Base-by-base conservation (phyloP, 2,329 filamentous ascomycete genomes). In the Fusarium tanahbumbuense region DNA sequence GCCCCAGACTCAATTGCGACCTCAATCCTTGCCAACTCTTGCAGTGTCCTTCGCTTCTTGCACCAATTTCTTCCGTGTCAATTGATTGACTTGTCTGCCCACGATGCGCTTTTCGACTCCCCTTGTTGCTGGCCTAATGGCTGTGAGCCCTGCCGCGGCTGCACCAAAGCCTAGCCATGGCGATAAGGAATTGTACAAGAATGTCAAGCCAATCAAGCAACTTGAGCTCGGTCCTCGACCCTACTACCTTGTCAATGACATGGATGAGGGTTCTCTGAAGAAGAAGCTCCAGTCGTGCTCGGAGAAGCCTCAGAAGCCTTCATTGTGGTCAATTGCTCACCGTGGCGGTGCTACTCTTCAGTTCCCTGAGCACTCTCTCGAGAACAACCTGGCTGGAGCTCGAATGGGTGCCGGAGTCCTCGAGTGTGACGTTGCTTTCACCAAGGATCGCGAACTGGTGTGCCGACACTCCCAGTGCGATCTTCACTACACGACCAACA, bases 401-500 rank as follows among this genome's bases (percentile, higher is more conserved):
- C 83, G 89, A 22, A 91, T 91, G 89, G 89, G 89, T 30, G 87
- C 89, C 8, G 89, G 89, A 44, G 83, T 91, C 45, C 84, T 90
- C 54, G 89, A 92, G 79, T 92, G 89, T 78, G 89, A 92, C 76
- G 89, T 91, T 18, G 83, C 87, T 37, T 91, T 92, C 79, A 91
- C 89, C 62, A 84, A 82, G 68, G 89, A 92, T 77, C 83, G 84
- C 30, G 79, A 88, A 75, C 86, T 92, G n/a, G 89, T 92, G 46
- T 92, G 89, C 80, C 86, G 89, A 49, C 89, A 92, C 79, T 86
- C 85, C 48, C 86, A 90, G 70, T 92, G 89, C 78, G 89, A 92
- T 73, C 79, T 92, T 42, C 89, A 91, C 81, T 89, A 87, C 23
- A 92, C 89, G 11, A 91, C 89, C 75, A 87, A 92, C 80, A 90